Evolutionary conservation across 805 yeast genomes (phyloP), one percentile per base, ranked within the genome.

Genomic region (Pichia sporocuriosa): DNA sequence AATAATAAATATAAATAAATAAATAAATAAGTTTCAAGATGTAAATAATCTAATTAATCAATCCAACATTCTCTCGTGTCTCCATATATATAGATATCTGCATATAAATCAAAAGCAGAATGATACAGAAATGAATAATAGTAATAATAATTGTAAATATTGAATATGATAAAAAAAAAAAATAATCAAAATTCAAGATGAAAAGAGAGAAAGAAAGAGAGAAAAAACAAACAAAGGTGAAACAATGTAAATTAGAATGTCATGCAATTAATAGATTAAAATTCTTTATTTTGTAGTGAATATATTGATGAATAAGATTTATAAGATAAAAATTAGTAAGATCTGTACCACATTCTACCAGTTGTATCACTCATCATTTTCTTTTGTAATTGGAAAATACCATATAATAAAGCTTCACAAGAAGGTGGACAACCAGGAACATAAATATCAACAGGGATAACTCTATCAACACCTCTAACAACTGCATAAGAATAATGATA

Each of bases 351-450:
- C 73, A 86, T 73, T 63, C 95, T 73, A 45, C 89, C 83, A 53
- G 81, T 76, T 63, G 81, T 79, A 48, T 83, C 80, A 59, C 75
- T 75, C 75, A 85, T 77, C 88, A 85, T 85, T 73, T 85, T 86
- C 78, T 83, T 83, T 65, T 86, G 95, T 54, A 85, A 70, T 67
- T 83, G 89, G 73, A 85, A 82, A 26, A 85, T 81, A 45, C 95
- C 95, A 61, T 85, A 85, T 88, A 85, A 76, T 64, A 85, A 78
- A 3, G 95, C 95, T 67, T 85, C 95, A 40, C 89, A 75, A 20
- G 94, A 83, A 28, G 95, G 95, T 22, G 95, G 95, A 66, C 95
- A 85, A 9, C 95, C 95, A 16, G 95, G 95, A 40, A 85, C 95
- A 58, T 86, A 85, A 31, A 85, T 82, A 62, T 85, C 95, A 21